These are phyloP conservation scores for Xylariaceae sp. DNA, from an alignment of 2,329 filamentous ascomycete species.

Conservation along the genomic window DNA sequence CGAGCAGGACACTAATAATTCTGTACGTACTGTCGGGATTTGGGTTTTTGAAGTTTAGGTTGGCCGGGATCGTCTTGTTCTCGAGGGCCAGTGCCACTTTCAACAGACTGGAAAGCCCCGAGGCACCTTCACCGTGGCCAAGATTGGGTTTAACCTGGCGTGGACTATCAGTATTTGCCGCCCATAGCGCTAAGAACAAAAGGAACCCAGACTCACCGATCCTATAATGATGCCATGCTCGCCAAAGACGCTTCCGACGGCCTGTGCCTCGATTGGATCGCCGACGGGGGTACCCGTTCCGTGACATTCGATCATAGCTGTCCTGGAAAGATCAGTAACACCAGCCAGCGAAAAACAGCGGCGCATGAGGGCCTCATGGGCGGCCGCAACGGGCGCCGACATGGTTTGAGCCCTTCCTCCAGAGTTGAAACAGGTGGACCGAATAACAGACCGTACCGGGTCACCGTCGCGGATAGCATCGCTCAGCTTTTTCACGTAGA, in stretches of 20 bases:
- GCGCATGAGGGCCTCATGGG: constrained; percentile 16
- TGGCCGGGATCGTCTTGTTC: constrained; percentile 36
- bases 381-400: constrained; percentile 22
- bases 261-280: constrained; percentile 20
- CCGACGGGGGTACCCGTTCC: constrained; percentile 22
- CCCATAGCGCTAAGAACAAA: too few species aligned
- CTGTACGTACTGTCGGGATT: constrained; percentile 26
- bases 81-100: constrained; percentile 42
- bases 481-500: constrained; percentile 10
- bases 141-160: constrained; percentile 22
- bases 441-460: constrained; percentile 24
- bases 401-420: constrained; percentile 24
- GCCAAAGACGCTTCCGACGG: constrained; percentile 7
- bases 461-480: constrained; percentile 11
- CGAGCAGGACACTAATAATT: neutral
- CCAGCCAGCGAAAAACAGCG: constrained; percentile 12
- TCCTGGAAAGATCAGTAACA: constrained; percentile 12
- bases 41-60: constrained; percentile 33
- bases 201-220: too few species aligned
- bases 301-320: constrained; percentile 22
- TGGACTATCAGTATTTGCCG: too few species aligned
- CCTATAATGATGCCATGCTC: neutral
- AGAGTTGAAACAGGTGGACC: constrained; percentile 20
- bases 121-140: constrained; percentile 43
- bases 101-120: constrained; percentile 40